These are phyloP conservation scores for Rhodosporidiobolus odoratus DNA, from an alignment of 768 basidiomycete species.

Conservation along the genomic window DNA sequence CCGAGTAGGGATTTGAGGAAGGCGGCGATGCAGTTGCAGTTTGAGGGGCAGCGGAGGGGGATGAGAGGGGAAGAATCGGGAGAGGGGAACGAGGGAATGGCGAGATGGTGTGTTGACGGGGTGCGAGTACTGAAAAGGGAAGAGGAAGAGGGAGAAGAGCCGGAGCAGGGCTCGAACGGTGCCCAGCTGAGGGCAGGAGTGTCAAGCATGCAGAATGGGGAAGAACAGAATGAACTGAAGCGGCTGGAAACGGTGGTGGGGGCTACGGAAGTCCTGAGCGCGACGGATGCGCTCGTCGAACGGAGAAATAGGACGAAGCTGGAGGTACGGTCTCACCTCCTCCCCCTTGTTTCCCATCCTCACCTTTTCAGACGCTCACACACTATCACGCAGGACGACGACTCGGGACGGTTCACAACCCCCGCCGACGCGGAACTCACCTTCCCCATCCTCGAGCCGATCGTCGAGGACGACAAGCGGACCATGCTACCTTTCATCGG, in stretches of 20 bases:
- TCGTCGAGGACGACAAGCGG: conserved; percentile 23
- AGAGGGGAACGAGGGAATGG: neutral
- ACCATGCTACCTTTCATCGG: conserved; percentile 50
- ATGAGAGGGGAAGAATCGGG: neutral
- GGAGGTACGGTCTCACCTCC: conserved; percentile 1
- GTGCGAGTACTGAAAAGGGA: neutral
- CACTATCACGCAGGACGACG: conserved; percentile 53
- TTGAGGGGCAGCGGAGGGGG: conserved; percentile 43
- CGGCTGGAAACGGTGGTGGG: conserved; percentile 5
- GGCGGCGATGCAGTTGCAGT: conserved; percentile 61
- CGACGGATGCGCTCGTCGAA: conserved; percentile 31
- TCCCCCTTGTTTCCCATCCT: conserved; percentile 5
- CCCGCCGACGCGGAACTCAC: neutral
- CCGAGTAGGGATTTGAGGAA: conserved; percentile 59
- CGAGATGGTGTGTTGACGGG: conserved; percentile 21
- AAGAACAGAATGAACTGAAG: neutral
- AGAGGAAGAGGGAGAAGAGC: neutral
- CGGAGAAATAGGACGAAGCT: conserved; percentile 26
- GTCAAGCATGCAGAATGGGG: no score
- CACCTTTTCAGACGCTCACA: neutral
- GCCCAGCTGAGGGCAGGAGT: no score
- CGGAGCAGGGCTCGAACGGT: no score
- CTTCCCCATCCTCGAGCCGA: neutral
- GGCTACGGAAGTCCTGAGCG: conserved; percentile 36
- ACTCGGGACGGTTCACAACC: conserved; percentile 51